A percentile compares a stretch with the other conserved stretches of the same genome.
Conservation (phyloP, 441 rosid genomes). For the Adansonia grandidieri region DNA sequence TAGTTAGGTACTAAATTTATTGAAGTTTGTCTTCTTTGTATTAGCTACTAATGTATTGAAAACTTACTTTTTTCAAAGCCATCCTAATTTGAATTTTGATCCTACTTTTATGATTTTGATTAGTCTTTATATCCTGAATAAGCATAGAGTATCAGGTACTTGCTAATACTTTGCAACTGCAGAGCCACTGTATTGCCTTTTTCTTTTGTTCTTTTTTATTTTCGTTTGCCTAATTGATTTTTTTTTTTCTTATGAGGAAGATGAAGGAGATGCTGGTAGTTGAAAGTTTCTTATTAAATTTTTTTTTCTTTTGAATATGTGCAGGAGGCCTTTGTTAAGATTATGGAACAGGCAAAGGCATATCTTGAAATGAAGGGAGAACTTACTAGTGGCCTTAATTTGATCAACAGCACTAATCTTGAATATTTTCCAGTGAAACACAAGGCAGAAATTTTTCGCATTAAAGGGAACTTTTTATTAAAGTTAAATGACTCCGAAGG, state of each 20-base stretch:
- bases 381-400: slow-evolving; percentile 78
- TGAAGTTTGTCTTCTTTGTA: not conserved
- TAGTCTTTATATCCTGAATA: not conserved
- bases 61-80: not conserved
- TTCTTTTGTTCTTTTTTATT: not conserved
- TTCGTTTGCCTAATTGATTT: not conserved
- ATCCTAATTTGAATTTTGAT: slow-evolving; percentile 1
- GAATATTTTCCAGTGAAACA: slow-evolving; percentile 88
- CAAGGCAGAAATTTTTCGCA: slow-evolving; percentile 87
- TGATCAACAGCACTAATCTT: slow-evolving; percentile 87
- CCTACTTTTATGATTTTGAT: not conserved
- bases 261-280: slow-evolving; percentile 8
- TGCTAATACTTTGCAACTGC: slow-evolving; percentile 6
- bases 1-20: slow-evolving; percentile 12
- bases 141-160: not conserved
- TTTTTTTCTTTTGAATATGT: slow-evolving; percentile 33
- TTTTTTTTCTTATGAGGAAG: slow-evolving; percentile 21
- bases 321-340: slow-evolving; percentile 98
- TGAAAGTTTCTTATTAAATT: slow-evolving; percentile 27
- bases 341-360: slow-evolving; percentile 98
- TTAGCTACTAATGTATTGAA: slow-evolving; percentile 7
- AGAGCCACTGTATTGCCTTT: not conserved
- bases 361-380: slow-evolving; percentile 89
- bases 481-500: slow-evolving; percentile 79
- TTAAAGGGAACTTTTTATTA: slow-evolving; percentile 85